phyloP scores from a whole-genome alignment of 768 basidiomycete genomes.

The Boletus rubropictus region DNA sequence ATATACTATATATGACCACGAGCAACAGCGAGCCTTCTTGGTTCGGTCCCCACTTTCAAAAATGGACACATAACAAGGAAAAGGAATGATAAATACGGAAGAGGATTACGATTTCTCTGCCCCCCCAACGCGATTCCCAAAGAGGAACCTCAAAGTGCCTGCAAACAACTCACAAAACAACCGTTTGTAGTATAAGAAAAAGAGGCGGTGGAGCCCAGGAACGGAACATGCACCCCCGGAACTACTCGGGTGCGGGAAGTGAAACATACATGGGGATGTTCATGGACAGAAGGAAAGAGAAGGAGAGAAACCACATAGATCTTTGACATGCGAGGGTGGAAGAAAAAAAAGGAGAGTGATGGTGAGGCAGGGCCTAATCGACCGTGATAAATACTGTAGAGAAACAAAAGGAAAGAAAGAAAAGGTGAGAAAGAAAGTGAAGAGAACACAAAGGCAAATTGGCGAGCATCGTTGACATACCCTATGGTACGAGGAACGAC shows the following conservation, averaged over 20 bases:
- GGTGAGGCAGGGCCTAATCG: neutral
- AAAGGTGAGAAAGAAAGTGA: too few species aligned
- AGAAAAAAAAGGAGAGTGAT: neutral
- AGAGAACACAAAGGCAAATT: neutral
- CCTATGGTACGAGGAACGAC: conserved; percentile 5
- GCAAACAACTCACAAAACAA: too few species aligned
- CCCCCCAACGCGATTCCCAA: too few species aligned
- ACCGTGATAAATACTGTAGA: conserved; percentile 10
- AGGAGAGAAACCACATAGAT: neutral
- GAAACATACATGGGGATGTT: neutral
- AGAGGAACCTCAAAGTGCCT: too few species aligned
- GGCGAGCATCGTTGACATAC: conserved; percentile 3
- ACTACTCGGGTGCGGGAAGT: neutral
- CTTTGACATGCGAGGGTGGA: neutral
- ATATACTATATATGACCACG: too few species aligned
- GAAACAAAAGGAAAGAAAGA: neutral
- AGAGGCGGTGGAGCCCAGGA: too few species aligned
- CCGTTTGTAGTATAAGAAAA: too few species aligned
- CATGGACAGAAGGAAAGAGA: neutral
- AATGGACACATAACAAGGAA: too few species aligned
- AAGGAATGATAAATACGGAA: too few species aligned
- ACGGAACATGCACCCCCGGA: neutral
- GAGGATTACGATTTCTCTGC: too few species aligned
- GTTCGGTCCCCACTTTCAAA: too few species aligned
- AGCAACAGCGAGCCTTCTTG: too few species aligned